Evolutionary conservation across 1,284 basidiomycete genomes (phyloP).

Genomic region (Kwoniella shivajii): DNA sequence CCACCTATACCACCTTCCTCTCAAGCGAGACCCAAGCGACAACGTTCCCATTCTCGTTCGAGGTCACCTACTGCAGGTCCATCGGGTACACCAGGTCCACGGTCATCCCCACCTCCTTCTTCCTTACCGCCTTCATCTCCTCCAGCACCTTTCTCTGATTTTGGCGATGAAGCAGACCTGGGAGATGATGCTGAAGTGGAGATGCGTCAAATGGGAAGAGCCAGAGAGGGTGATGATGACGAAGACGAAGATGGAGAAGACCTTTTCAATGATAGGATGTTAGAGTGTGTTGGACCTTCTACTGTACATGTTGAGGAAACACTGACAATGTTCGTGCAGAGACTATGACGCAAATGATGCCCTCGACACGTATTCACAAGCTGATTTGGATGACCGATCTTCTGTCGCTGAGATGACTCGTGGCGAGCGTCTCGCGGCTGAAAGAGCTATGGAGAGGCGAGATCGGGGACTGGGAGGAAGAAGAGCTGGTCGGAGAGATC

Average conservation of each 20-base stretch:
- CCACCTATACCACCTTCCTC: slow-evolving; percentile 42
- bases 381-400: slow-evolving; percentile 82
- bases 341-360: slow-evolving; percentile 83
- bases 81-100: slow-evolving; percentile 40
- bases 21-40: slow-evolving; percentile 46
- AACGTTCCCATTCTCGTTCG: slow-evolving; percentile 44
- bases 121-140: slow-evolving; percentile 64
- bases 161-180: slow-evolving; percentile 80
- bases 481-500: slow-evolving; percentile 72
- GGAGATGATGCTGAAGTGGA: slow-evolving; percentile 70
- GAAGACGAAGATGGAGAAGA: slow-evolving; percentile 76
- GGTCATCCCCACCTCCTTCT: slow-evolving; percentile 48
- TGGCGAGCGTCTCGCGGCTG: slow-evolving; percentile 77
- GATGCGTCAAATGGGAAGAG: slow-evolving; percentile 52
- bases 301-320: not conserved
- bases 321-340: slow-evolving; percentile 56
- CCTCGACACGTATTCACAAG: slow-evolving; percentile 85
- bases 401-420: slow-evolving; percentile 73
- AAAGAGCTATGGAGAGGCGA: slow-evolving; percentile 82
- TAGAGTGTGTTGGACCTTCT: slow-evolving; percentile 75
- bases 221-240: slow-evolving; percentile 61
- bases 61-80: slow-evolving; percentile 34
- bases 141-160: slow-evolving; percentile 79
- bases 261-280: slow-evolving; percentile 76
- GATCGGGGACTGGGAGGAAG: slow-evolving; percentile 75